Conservation (phyloP, 345 rosid species). For the Cardamine occulta region DNA sequence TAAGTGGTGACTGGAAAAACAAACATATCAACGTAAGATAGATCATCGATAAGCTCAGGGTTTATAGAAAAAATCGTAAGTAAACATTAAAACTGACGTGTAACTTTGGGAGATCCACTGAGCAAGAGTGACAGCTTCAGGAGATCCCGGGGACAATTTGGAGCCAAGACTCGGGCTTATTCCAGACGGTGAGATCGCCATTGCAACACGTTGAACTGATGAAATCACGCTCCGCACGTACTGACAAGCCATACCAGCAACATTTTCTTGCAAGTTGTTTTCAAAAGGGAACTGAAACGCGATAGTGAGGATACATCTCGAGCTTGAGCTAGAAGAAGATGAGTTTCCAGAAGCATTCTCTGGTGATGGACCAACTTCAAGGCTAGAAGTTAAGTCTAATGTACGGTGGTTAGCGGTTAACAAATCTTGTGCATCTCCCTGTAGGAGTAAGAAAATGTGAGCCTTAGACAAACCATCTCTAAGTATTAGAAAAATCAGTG, state of each 20-base stretch:
- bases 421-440: conserved; percentile 70
- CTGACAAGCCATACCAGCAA: conserved; percentile 93
- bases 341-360: conserved; percentile 60
- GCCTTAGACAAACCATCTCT: conserved; percentile 9
- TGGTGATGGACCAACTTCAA: conserved; percentile 79
- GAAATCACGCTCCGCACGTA: conserved; percentile 89
- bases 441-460: conserved; percentile 31
- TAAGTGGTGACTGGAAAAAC: conserved; percentile 57
- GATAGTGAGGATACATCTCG: conserved; percentile 89
- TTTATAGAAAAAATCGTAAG: conserved; percentile 19
- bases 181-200: conserved; percentile 93
- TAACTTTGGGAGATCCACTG: conserved; percentile 94
- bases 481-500: conserved; percentile 6
- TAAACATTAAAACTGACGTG: conserved; percentile 49
- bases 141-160: conserved; percentile 80
- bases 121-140: conserved; percentile 91
- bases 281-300: conserved; percentile 98
- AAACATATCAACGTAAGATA: background rate
- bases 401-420: conserved; percentile 61
- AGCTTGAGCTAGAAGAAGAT: conserved; percentile 48
- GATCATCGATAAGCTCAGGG: background rate
- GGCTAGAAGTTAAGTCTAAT: conserved; percentile 89
- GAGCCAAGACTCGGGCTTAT: conserved; percentile 66
- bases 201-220: conserved; percentile 94
- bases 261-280: conserved; percentile 84